Conservation (phyloP, 2,329 filamentous ascomycete species). For the Arthrobotrys sinensis region DNA sequence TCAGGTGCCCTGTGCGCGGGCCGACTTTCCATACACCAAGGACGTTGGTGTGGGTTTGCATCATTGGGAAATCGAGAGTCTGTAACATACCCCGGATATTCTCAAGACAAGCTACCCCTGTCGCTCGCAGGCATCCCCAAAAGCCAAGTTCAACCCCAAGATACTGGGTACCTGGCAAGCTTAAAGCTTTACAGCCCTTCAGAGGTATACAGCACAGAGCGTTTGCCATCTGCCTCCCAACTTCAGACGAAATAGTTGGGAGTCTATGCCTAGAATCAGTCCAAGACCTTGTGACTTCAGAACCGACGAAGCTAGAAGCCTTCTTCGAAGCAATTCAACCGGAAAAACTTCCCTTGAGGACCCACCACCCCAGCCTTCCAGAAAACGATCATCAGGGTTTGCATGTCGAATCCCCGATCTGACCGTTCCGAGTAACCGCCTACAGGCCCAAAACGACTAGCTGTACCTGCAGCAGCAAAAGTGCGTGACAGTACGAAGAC, state of each 20-base stretch:
- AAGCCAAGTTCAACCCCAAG: conserved; percentile 43
- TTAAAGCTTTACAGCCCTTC: neutral
- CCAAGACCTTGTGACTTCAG: conserved; percentile 48
- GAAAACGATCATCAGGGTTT: conserved; percentile 51
- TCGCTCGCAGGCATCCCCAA: conserved; percentile 10
- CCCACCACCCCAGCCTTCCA: conserved; percentile 41
- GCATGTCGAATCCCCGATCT: conserved; percentile 38
- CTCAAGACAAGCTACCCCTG: conserved; percentile 44
- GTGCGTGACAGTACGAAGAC: neutral
- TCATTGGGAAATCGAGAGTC: conserved; percentile 34
- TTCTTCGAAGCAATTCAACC: conserved; percentile 55
- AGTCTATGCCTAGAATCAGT: conserved; percentile 11
- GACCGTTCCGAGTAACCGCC: conserved; percentile 59
- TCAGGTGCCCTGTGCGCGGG: conserved; percentile 58
- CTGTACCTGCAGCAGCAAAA: conserved; percentile 42
- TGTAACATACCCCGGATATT: conserved; percentile 60
- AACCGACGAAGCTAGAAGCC: conserved; percentile 35
- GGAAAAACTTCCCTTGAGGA: conserved; percentile 54
- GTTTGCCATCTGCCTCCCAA: neutral
- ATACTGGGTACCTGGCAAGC: conserved; percentile 13
- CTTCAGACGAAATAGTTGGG: conserved; percentile 11
- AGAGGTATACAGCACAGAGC: neutral
- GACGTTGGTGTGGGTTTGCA: conserved; percentile 31
- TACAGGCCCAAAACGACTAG: conserved; percentile 20
- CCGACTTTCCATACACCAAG: conserved; percentile 53